Evolutionary conservation across 345 rosid genomes (phyloP).

Genomic region (Aquilaria malaccensis): DNA sequence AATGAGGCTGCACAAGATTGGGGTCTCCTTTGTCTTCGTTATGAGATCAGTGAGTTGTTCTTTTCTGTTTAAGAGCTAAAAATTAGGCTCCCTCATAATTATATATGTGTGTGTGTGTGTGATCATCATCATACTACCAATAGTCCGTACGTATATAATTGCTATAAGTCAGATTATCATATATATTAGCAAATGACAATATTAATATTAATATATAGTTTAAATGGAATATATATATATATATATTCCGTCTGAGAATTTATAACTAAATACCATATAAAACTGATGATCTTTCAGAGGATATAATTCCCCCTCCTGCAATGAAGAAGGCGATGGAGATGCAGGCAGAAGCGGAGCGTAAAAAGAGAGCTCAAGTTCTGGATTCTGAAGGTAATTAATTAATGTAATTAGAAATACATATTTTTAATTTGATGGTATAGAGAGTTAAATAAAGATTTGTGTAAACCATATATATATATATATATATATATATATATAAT

Average conservation of each 20-base stretch:
- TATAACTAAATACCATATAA: background rate
- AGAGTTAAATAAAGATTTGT: background rate
- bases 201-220: too few species aligned
- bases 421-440: conserved; percentile 1
- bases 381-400: conserved; percentile 60
- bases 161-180: too few species aligned
- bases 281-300: conserved; percentile 43
- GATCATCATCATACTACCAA: too few species aligned
- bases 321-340: conserved; percentile 95
- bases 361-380: conserved; percentile 84
- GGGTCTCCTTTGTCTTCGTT: conserved; percentile 93
- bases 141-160: too few species aligned
- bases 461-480: background rate
- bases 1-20: conserved; percentile 87
- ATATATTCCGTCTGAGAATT: too few species aligned
- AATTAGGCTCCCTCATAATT: background rate
- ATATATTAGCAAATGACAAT: too few species aligned
- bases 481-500: background rate
- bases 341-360: conserved; percentile 99
- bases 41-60: conserved; percentile 72
- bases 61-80: background rate
- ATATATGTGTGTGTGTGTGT: too few species aligned
- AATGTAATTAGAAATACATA: background rate
- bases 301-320: conserved; percentile 89
- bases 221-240: background rate